These are phyloP conservation scores for Scheffersomyces coipomensis DNA, from an alignment of 805 yeast species.

Conservation along the genomic window DNA sequence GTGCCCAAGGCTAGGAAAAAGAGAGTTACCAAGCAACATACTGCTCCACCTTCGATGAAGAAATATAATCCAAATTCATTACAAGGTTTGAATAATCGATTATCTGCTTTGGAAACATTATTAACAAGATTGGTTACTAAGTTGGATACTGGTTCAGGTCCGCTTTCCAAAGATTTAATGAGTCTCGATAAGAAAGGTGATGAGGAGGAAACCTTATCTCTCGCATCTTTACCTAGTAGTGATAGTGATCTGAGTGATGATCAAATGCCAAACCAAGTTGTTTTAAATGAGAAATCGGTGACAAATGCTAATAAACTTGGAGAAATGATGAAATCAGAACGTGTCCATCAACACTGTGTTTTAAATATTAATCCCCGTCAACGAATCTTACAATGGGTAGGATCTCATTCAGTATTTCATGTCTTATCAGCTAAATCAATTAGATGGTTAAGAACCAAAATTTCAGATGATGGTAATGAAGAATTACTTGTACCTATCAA, in stretches of 20 bases:
- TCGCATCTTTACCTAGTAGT: neutral
- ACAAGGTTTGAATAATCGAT: conserved; percentile 10
- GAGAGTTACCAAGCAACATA: conserved; percentile 11
- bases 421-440: conserved; percentile 29
- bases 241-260: conserved; percentile 1
- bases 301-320: conserved; percentile 5
- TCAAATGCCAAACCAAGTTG: neutral
- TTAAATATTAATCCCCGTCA: neutral
- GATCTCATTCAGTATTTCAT: conserved; percentile 25
- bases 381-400: conserved; percentile 9
- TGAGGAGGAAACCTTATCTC: neutral
- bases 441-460: conserved; percentile 22
- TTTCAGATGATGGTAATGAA: conserved; percentile 17
- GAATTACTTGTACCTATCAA: conserved; percentile 21
- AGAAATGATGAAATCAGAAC: conserved; percentile 7
- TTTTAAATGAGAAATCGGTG: conserved; percentile 1
- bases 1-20: conserved; percentile 12
- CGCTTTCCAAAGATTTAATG: neutral
- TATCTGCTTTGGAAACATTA: conserved; percentile 13
- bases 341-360: neutral
- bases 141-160: conserved; percentile 5
- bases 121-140: conserved; percentile 14
- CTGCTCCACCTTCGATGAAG: neutral
- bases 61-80: conserved; percentile 2
- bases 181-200: neutral